Evolutionary conservation across 495 filamentous ascomycete genomes (phyloP), one percentile per base, ranked within the genome.

Genomic region (Pseudevernia furfuracea): DNA sequence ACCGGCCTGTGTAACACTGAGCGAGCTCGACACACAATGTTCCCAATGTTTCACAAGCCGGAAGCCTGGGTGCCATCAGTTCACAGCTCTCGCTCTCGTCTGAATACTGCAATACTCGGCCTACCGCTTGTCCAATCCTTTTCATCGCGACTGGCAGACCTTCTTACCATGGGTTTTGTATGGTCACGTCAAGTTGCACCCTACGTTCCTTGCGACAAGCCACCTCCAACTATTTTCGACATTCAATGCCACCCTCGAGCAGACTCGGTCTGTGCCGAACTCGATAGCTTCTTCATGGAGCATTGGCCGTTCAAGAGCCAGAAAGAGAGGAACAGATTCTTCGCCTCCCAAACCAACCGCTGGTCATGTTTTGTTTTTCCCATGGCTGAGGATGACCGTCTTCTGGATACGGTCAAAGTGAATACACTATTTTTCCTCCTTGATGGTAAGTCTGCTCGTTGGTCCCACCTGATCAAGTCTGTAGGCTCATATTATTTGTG

Each of bases 291-390:
- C 37, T 78, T 78, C 59, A 68, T 76, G 7, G n/a, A 75, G 36
- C 66, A 77, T 64, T 78, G 75, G 77, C 67, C 62, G 6, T 77
- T 76, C 41, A 61, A 58, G 2, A 57, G 58, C 25, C 57, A 70
- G 23, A 64, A 71, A 55, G 68, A 66, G 14, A 65, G 67, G 5
- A 37, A 69, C 58, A 74, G 68, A 57, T 78, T 78, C 58, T 30
- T 72, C 21, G 64, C 37, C 17, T 73, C 74, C 1, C 73, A 73
- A 3, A 75, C 73, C 66, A 67, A 71, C 6, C 69, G 71, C 4
- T 67, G 73, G 4, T 71, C 71, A 8, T 78, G 77, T 61, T 63
- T 73, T 1, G 73, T 74, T 56, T 75, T 73, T 53, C 75, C 76
- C 4, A 64, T 64, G 52, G 73, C 75, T 14, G 34, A 63, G 17